Evolutionary conservation across 768 basidiomycete genomes (phyloP).

Genomic region (Psilocybe sp.): DNA sequence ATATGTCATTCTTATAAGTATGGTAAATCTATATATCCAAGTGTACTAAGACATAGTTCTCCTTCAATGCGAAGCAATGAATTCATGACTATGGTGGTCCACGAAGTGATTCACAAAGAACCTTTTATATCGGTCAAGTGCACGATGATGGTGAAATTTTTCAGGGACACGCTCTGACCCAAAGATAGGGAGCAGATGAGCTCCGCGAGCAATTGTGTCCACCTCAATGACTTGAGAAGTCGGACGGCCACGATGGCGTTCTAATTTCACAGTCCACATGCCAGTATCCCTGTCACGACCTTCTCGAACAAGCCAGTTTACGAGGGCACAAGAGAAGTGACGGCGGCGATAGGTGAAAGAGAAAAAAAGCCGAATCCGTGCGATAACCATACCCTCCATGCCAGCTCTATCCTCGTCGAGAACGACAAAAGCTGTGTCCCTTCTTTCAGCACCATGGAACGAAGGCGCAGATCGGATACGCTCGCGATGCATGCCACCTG

Average conservation of each 20-base stretch:
- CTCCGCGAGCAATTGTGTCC: slow-evolving; percentile 22
- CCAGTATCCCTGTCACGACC: slow-evolving; percentile 25
- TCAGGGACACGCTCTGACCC: slow-evolving; percentile 17
- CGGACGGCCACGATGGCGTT: slow-evolving; percentile 2
- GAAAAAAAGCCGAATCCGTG: slow-evolving; percentile 25
- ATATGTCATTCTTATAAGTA: too few species aligned
- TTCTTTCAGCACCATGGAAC: slow-evolving; percentile 16
- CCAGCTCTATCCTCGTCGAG: slow-evolving; percentile 15
- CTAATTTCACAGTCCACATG: slow-evolving; percentile 28
- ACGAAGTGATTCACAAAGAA: slow-evolving; percentile 30
- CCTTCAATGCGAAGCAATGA: slow-evolving; percentile 1
- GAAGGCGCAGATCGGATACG: slow-evolving; percentile 22
- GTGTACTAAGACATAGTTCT: too few species aligned
- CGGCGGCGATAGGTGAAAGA: slow-evolving; percentile 18
- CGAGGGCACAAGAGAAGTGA: slow-evolving; percentile 22
- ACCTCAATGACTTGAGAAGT: slow-evolving; percentile 21
- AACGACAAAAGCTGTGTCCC: slow-evolving; percentile 27
- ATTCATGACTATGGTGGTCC: slow-evolving; percentile 30
- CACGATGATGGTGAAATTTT: slow-evolving; percentile 14
- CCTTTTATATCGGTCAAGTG: slow-evolving; percentile 19
- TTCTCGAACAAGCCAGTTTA: slow-evolving; percentile 22
- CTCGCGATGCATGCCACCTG: slow-evolving; percentile 25
- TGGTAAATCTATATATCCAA: too few species aligned
- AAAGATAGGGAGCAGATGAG: slow-evolving; percentile 27
- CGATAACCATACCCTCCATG: slow-evolving; percentile 25